These are phyloP conservation scores for Phytophthora megakarya DNA, from an alignment of 352 stramenopile genomes.

Conservation along the genomic window DNA sequence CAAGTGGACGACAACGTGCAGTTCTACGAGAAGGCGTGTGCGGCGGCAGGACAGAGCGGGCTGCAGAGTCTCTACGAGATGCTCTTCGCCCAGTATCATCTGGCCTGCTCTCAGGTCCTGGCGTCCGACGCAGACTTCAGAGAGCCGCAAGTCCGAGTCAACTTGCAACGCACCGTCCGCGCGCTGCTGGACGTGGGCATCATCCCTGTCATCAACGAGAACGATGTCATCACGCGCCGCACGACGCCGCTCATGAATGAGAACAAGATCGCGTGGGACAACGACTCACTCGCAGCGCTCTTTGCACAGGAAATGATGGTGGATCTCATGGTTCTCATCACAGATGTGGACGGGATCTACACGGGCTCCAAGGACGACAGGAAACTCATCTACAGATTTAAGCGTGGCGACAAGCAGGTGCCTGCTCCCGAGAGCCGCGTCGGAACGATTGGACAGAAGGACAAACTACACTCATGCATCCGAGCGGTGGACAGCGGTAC, in stretches of 20 bases:
- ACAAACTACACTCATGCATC: slow-evolving; percentile 85
- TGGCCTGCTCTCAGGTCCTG: slow-evolving; percentile 83
- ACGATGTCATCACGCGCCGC: slow-evolving; percentile 80
- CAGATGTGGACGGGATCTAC: slow-evolving; percentile 75
- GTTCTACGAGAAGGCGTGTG: slow-evolving; percentile 79
- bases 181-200: slow-evolving; percentile 81
- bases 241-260: slow-evolving; percentile 62
- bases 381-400: slow-evolving; percentile 58
- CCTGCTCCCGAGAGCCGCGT: slow-evolving; percentile 62
- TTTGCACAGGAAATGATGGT: slow-evolving; percentile 76
- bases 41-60: slow-evolving; percentile 72
- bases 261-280: slow-evolving; percentile 82
- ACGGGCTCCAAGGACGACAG: slow-evolving; percentile 24
- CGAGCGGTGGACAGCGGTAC: slow-evolving; percentile 73
- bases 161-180: slow-evolving; percentile 66
- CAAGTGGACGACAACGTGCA: slow-evolving; percentile 56
- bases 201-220: slow-evolving; percentile 88
- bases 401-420: slow-evolving; percentile 45
- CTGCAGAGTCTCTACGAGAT: slow-evolving; percentile 88
- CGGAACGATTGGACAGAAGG: slow-evolving; percentile 67
- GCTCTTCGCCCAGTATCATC: slow-evolving; percentile 85
- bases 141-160: slow-evolving; percentile 60
- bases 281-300: slow-evolving; percentile 81
- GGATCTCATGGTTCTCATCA: slow-evolving; percentile 81
- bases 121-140: slow-evolving; percentile 82